These are phyloP conservation scores for Sutorius australiensis DNA, from an alignment of 768 basidiomycete species.

Conservation along the genomic window DNA sequence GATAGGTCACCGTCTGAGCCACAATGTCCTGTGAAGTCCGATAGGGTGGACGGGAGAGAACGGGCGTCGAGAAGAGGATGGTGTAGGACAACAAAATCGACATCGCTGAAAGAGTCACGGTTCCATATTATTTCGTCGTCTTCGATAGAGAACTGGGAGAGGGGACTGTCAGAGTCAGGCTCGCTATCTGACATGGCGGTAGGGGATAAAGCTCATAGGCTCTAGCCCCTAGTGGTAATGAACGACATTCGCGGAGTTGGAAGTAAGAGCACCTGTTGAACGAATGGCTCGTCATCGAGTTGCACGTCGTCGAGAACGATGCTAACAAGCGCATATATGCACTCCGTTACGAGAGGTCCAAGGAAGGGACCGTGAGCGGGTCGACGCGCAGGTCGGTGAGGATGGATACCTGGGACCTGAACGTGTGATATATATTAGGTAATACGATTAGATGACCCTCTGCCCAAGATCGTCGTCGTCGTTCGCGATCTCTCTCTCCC, in stretches of 20 bases:
- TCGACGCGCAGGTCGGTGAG: neutral
- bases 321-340: neutral
- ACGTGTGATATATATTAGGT: constrained; percentile 29
- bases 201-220: neutral
- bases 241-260: constrained; percentile 16
- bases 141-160: constrained; percentile 15
- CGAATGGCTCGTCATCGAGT: constrained; percentile 11
- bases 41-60: constrained; percentile 12
- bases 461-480: constrained; percentile 30
- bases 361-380: neutral
- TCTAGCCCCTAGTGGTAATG: neutral
- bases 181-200: constrained; percentile 13
- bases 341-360: neutral
- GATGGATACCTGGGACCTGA: neutral
- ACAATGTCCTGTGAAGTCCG: constrained; percentile 1
- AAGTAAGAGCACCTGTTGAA: neutral
- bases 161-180: constrained; percentile 5
- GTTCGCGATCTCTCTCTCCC: constrained; percentile 13
- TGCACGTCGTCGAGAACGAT: neutral
- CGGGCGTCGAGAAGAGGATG: constrained; percentile 16
- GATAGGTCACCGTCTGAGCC: constrained; percentile 14
- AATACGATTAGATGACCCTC: constrained; percentile 37
- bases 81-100: constrained; percentile 25
- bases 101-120: constrained; percentile 2
- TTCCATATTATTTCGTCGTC: constrained; percentile 26